These are phyloP conservation scores for Chloranthus sessilifolius DNA, from an alignment of 164 flowering plant genomes.

Conservation along the genomic window DNA sequence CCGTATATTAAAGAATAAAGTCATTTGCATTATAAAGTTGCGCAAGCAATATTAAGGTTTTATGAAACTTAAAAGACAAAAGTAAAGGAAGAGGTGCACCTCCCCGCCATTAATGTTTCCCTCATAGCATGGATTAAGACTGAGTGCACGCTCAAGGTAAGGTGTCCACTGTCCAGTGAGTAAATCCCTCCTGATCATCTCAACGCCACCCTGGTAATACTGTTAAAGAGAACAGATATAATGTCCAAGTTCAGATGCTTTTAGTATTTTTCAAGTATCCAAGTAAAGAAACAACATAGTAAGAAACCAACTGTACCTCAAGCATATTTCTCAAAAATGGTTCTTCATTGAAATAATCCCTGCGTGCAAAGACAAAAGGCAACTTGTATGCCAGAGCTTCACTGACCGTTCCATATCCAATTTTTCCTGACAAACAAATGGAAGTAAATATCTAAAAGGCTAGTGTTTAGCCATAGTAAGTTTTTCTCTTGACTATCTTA, in stretches of 20 bases:
- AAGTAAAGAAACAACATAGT: conserved; percentile 4
- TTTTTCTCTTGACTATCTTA: no score
- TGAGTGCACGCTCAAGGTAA: conserved; percentile 87
- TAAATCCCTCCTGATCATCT: conserved; percentile 96
- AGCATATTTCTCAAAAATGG: conserved; percentile 97
- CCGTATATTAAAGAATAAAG: no score
- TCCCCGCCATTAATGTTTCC: conserved; percentile 94
- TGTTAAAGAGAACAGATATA: conserved; percentile 19
- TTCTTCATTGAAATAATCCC: conserved; percentile 98
- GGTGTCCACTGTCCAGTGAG: conserved; percentile 91
- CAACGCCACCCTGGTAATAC: conserved; percentile 90
- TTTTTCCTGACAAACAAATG: conserved; percentile 59
- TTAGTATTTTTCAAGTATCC: not conserved
- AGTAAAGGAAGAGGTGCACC: conserved; percentile 34
- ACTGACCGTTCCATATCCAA: conserved; percentile 96
- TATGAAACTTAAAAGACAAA: not conserved
- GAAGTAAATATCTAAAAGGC: not conserved
- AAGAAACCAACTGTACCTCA: conserved; percentile 45
- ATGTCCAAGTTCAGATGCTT: conserved; percentile 3
- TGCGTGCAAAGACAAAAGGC: conserved; percentile 91
- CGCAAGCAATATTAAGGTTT: no score
- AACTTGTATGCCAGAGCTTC: conserved; percentile 90
- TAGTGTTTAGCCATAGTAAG: no score
- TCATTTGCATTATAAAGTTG: no score
- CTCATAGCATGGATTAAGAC: conserved; percentile 84